Evolutionary conservation across 2,329 filamentous ascomycete species (phyloP), one percentile per base, ranked within the genome.

Genomic region (Alternaria sp.): DNA sequence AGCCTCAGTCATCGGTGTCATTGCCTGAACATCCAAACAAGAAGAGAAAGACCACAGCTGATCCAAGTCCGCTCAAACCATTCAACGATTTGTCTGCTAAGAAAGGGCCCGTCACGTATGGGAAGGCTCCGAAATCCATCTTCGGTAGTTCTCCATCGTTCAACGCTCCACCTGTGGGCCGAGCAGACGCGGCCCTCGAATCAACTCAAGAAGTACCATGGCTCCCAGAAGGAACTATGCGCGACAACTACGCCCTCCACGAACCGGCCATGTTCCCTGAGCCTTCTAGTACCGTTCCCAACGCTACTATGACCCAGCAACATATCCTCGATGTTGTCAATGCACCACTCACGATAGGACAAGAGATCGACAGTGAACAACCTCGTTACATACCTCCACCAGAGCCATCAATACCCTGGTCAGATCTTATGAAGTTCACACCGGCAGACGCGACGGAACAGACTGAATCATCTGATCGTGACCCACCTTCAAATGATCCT

Each of bases 181-280:
- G 43, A 28, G 8, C 43, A 6, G 49, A 21, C 12, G 5, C 23
- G 12, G 36, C 63, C 15, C 46, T 40, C 21, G 54, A 43, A 13
- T 44, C 56, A 40, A 26, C 43, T 6, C 17, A 64, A 10, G 65
- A 60, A 28, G 60, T 45, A 19, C 15, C 21, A 17, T 76, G 71
- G 68, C 63, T 65, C 6, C 62, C 80, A 9, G 73, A 78, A 40
- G 78, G 73, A 5, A 79, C 77, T 12, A 69, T 82, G 32, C 68
- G 70, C 25, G 68, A 77, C 4, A 70, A 79, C 32, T 83, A 81
- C 54, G 74, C 67, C 17, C 54, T 75, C 13, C 81, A 83, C 61
- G 77, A 83, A 26, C 81, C 81, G 43, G 69, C 72, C 36, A 74
- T 82, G 74, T 83, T 83, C 61, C 74, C 72, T 50, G 78, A 81